Evolutionary conservation across 257 asterid species (phyloP).

Genomic region (Rhazya stricta): DNA sequence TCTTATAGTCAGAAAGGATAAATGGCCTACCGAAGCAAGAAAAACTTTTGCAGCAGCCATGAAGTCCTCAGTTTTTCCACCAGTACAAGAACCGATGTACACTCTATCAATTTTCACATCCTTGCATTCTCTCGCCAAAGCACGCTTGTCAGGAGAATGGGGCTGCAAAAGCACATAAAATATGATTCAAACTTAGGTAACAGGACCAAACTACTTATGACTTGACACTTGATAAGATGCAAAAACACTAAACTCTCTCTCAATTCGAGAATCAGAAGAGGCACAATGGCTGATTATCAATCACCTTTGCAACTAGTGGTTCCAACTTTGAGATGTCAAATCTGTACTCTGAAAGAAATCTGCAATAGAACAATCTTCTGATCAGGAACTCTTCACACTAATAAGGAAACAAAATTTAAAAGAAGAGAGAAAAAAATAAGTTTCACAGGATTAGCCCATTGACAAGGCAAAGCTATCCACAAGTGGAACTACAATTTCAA

Average conservation of each 20-base stretch:
- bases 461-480: too few species aligned
- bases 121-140: slow-evolving; percentile 92
- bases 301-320: slow-evolving; percentile 91
- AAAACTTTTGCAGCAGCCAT: slow-evolving; percentile 94
- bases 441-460: not conserved
- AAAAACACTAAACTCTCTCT: not conserved
- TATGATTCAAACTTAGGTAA: slow-evolving; percentile 5
- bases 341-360: slow-evolving; percentile 77
- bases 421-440: not conserved
- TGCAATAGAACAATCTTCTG: slow-evolving; percentile 20
- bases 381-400: slow-evolving; percentile 1
- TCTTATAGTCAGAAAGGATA: slow-evolving; percentile 7
- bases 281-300: slow-evolving; percentile 15
- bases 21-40: slow-evolving; percentile 63
- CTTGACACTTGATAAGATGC: not conserved
- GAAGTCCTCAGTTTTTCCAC: slow-evolving; percentile 96
- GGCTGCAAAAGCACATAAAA: slow-evolving; percentile 45
- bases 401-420: not conserved
- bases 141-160: slow-evolving; percentile 96
- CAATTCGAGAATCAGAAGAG: slow-evolving; percentile 12
- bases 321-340: slow-evolving; percentile 85
- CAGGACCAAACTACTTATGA: not conserved
- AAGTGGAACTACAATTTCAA: not conserved
- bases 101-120: slow-evolving; percentile 92
- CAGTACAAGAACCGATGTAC: slow-evolving; percentile 93